phyloP scores from a whole-genome alignment of 2,329 filamentous ascomycete species.

The Rachicladosporium sp. region DNA sequence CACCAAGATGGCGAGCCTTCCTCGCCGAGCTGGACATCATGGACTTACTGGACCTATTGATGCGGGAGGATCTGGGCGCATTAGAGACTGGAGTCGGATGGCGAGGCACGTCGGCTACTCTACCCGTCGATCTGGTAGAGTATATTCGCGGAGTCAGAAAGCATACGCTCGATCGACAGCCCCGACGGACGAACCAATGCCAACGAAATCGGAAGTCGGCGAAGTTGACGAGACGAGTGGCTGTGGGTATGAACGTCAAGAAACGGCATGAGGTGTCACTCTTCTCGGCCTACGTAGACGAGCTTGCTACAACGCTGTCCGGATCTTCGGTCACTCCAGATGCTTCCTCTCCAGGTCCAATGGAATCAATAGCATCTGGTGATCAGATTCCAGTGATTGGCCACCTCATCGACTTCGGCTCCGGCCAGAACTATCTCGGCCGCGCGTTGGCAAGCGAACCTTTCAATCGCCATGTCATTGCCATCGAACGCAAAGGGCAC shows the following conservation, averaged over 20 bases:
- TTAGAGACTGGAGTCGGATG: no score
- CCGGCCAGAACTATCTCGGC: constrained; percentile 91
- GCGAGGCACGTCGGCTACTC: constrained; percentile 4
- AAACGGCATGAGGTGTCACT: constrained; percentile 88
- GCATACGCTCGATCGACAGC: constrained; percentile 50
- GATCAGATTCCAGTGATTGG: constrained; percentile 40
- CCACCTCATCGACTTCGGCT: constrained; percentile 91
- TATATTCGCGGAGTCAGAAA: constrained; percentile 60
- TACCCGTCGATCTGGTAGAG: constrained; percentile 41
- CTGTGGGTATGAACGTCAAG: constrained; percentile 89
- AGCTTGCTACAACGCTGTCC: constrained; percentile 45
- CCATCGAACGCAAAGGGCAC: constrained; percentile 74
- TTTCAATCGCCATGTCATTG: constrained; percentile 77
- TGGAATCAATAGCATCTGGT: no score
- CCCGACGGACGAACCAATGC: constrained; percentile 24
- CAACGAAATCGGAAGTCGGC: constrained; percentile 28
- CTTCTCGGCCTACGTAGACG: constrained; percentile 75
- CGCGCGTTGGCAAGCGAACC: constrained; percentile 72
- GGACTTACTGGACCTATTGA: constrained; percentile 65
- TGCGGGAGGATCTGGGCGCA: constrained; percentile 58
- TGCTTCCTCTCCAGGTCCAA: no score
- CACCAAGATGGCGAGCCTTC: constrained; percentile 69
- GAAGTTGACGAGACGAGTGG: constrained; percentile 56
- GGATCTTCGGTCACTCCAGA: constrained; percentile 29
- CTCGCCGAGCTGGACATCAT: constrained; percentile 60